Evolutionary conservation across 345 rosid species (phyloP).

Genomic region (Eucalyptus caleyi): DNA sequence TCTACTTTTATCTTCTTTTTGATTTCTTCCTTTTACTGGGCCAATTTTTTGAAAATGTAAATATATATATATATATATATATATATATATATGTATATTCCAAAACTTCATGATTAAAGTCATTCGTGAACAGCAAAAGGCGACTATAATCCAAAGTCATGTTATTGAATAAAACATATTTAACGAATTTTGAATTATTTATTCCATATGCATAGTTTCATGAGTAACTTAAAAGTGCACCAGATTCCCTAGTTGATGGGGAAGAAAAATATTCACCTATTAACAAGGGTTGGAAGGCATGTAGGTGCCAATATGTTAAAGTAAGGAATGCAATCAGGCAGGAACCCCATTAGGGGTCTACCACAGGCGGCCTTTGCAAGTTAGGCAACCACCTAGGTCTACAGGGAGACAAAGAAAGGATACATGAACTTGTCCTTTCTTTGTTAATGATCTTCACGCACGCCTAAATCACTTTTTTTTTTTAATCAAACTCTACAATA

Average conservation of each 20-base stretch:
- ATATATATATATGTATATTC: too few species aligned
- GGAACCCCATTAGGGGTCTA: background rate
- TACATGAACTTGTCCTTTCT: background rate
- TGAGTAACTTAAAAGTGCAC: background rate
- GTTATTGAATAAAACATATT: background rate
- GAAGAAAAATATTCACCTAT: background rate
- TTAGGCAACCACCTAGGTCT: background rate
- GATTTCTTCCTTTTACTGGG: background rate
- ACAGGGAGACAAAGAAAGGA: background rate
- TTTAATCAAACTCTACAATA: background rate
- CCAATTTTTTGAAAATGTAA: background rate
- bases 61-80: too few species aligned
- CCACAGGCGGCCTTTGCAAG: background rate
- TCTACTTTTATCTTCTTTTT: background rate
- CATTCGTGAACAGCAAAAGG: background rate
- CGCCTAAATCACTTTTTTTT: background rate
- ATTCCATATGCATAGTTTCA: background rate
- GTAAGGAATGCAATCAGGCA: fast-evolving
- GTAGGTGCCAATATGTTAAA: fast-evolving
- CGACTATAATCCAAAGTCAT: background rate
- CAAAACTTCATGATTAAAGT: background rate
- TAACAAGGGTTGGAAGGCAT: background rate
- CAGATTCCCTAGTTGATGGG: background rate
- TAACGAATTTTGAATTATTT: background rate
- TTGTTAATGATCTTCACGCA: background rate